A percentile compares a stretch with the other conserved stretches of the same genome.
Conservation (phyloP, 139 green algal genomes). For the Tetraselmis chui region DNA sequence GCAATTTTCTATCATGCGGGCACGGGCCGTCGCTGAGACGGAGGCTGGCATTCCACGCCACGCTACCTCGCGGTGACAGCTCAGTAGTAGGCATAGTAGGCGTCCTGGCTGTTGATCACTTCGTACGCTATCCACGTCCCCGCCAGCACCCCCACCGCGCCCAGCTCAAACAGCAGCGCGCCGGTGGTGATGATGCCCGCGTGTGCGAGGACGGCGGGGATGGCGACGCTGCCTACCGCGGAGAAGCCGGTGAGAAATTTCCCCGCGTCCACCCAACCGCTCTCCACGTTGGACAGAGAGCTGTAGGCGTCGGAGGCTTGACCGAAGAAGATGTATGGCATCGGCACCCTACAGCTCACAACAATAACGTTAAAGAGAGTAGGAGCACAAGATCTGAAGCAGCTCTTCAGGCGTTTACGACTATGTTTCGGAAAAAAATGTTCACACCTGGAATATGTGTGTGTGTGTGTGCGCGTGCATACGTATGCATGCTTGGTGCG, state of each 20-base stretch:
- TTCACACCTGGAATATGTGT: too few species aligned
- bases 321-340: conserved; percentile 92
- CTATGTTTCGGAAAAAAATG: too few species aligned
- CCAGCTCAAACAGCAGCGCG: conserved; percentile 74
- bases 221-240: conserved; percentile 77
- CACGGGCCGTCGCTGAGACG: too few species aligned
- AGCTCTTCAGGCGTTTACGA: too few species aligned
- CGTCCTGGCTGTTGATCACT: conserved; percentile 50
- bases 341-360: conserved; percentile 75
- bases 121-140: conserved; percentile 66
- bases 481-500: too few species aligned
- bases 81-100: conserved; percentile 34
- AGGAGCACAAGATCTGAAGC: too few species aligned
- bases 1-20: too few species aligned
- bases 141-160: conserved; percentile 58
- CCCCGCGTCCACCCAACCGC: conserved; percentile 85
- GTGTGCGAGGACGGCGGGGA: conserved; percentile 86
- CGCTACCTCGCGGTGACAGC: too few species aligned
- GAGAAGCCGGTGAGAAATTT: conserved; percentile 94
- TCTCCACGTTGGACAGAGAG: conserved; percentile 52
- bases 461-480: too few species aligned
- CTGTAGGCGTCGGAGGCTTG: conserved; percentile 21
- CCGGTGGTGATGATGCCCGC: conserved; percentile 70
- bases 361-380: too few species aligned
- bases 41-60: too few species aligned